Base-by-base conservation (phyloP, 306 rosid species). In the Gastrolobium bilobum region DNA sequence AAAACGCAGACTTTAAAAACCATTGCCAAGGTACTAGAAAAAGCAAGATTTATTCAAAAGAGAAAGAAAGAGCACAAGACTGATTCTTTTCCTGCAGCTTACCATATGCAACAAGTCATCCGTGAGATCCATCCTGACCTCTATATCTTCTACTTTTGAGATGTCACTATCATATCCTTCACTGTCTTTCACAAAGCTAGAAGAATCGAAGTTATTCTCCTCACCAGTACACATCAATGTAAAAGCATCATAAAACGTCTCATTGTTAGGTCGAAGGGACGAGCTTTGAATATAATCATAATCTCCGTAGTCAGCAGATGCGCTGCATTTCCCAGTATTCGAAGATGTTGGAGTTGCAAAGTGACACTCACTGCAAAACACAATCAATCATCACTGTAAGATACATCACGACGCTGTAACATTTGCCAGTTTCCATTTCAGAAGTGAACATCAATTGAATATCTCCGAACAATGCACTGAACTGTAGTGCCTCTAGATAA, bases 41-140 rank as follows among this genome's bases (percentile, higher is more conserved):
- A 56, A 63, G 30, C 63, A 53, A 51, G 53, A 75, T 47, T 39
- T 4, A 56, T 37, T 68, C 39, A 57, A 80, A 60, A 71, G 56
- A 52, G 46, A 34, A 61, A 79, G 3, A 29, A 52, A 35, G 7
- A 26, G 7, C 44, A 54, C 35, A 53, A 20, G 37, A 57, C 35
- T 63, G 47, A 48, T 5, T 47, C 73, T 83, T 48, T 13, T n/a
- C 76, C n/a, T 5, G 0, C 2, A 35, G 46, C 74, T 66, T 87
- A 96, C 99, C 99, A 96, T 96, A 80, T 96, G 99, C 87, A 96
- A 74, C 65, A 96, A 88, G 71, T 96, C 98, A 79, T 96, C 98
- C 1, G 99, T 96, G 60, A 96, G 96, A 86, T 96, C 99, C 98
- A 96, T 93, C 78, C 96, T 90, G 85, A 88, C 84, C 79, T 85